Evolutionary conservation across 192 early-diverging fungal species (phyloP).

Genomic region (Coemansia sp.): DNA sequence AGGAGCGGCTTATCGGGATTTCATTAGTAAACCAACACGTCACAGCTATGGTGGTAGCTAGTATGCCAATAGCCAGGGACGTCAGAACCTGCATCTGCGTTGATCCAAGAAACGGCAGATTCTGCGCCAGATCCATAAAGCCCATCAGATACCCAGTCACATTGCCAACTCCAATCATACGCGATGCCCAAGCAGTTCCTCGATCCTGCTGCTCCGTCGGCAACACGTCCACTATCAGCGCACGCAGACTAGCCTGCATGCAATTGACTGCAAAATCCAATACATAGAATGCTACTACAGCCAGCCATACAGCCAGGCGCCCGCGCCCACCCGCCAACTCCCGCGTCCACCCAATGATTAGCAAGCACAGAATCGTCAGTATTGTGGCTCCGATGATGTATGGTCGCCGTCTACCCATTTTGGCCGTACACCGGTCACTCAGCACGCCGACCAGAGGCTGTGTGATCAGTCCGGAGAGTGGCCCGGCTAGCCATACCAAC

Average conservation of each 20-base stretch:
- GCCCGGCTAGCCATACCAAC: slow-evolving; percentile 93
- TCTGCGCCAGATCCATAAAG: slow-evolving; percentile 66
- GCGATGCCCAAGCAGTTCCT: slow-evolving; percentile 80
- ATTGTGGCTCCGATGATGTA: slow-evolving; percentile 72
- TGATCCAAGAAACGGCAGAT: slow-evolving; percentile 65
- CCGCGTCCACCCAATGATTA: slow-evolving; percentile 68
- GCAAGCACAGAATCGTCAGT: slow-evolving; percentile 62
- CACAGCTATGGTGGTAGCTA: slow-evolving; percentile 54
- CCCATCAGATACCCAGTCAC: slow-evolving; percentile 85
- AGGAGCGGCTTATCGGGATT: slow-evolving; percentile 21
- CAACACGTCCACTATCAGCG: slow-evolving; percentile 81
- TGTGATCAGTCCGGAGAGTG: slow-evolving; percentile 74
- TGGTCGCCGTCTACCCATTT: slow-evolving; percentile 76
- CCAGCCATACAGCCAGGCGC: slow-evolving; percentile 57
- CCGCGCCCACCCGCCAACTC: slow-evolving; percentile 56
- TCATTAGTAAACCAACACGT: slow-evolving; percentile 69
- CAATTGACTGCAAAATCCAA: slow-evolving; percentile 93
- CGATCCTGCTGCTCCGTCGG: slow-evolving; percentile 76
- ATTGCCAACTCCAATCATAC: slow-evolving; percentile 82
- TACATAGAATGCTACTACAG: slow-evolving; percentile 81
- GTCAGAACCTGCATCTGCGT: slow-evolving; percentile 81
- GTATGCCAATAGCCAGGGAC: slow-evolving; percentile 62
- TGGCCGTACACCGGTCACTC: slow-evolving; percentile 70
- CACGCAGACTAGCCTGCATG: slow-evolving; percentile 77
- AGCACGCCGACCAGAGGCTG: slow-evolving; percentile 82